These are phyloP conservation scores for Mucor mucedo DNA, from an alignment of 371 early-diverging fungal genomes.

Conservation along the genomic window DNA sequence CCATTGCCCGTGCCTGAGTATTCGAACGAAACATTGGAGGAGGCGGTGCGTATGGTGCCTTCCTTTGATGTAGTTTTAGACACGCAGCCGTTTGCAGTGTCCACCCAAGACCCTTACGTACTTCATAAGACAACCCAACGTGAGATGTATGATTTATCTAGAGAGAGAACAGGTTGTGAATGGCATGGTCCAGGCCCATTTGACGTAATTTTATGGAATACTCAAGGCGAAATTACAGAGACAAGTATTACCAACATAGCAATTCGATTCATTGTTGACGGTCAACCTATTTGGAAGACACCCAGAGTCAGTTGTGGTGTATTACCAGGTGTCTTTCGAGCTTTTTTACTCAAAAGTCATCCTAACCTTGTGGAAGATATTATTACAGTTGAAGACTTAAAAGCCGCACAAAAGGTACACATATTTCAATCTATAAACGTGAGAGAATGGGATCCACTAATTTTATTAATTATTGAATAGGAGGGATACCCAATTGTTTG, in stretches of 20 bases:
- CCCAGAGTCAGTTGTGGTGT: constrained; percentile 52
- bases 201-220: constrained; percentile 65
- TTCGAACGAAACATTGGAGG: constrained; percentile 16
- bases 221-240: constrained; percentile 57
- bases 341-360: constrained; percentile 37
- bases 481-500: constrained; percentile 45
- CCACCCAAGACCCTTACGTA: constrained; percentile 48
- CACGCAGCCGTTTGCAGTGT: constrained; percentile 29
- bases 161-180: constrained; percentile 43
- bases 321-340: constrained; percentile 58
- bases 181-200: constrained; percentile 45
- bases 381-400: constrained; percentile 52
- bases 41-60: constrained; percentile 14
- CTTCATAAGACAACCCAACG: constrained; percentile 65
- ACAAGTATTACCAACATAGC: constrained; percentile 68
- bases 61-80: constrained; percentile 44
- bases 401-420: constrained; percentile 47
- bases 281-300: constrained; percentile 47
- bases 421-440: neutral
- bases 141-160: constrained; percentile 54
- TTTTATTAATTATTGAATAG: constrained; percentile 16
- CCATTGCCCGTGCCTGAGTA: constrained; percentile 24
- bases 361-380: constrained; percentile 37
- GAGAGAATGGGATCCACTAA: neutral
- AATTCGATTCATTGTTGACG: constrained; percentile 32